Evolutionary conservation across 23 red algal species (phyloP), one percentile per base, ranked within the genome.

Genomic region (Gracilaria gracilis): DNA sequence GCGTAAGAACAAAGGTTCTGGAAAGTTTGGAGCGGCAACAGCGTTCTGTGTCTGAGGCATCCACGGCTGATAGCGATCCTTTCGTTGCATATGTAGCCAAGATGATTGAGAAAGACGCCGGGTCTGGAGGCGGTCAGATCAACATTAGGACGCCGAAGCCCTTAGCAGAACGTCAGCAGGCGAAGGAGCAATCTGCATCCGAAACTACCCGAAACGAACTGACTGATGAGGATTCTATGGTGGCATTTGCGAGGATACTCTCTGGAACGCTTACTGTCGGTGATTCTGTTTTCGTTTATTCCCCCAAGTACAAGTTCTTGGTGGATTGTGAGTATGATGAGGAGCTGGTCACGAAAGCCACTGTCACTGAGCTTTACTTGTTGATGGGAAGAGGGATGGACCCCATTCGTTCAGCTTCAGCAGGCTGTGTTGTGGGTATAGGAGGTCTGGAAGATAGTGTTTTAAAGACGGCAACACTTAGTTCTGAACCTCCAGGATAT

Each of bases 341-440:
- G 33, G 31, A 51, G 16, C 49, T 34, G 2, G 85, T 84, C 3
- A 80, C 82, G 23, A 47, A 67, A 57, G 88, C 89, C 25, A 90
- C 67, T 35, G 80, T 97, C n/a, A 81, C 88, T 31, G 91, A 53
- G 16, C 61, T 95, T 33, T 98, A 83, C 78, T 39, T 99, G 57
- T 87, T 99, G 61, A 94, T 96, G 84, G 97, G 97, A 11, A 85
- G 94, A 33, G 97, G 95, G 21, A 85, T 99, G 72, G 87, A 93
- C 28, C 33, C 87, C n/a, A 62, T 99, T 19, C 46, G 77, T 44
- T 46, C 79, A 15, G 88, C 88, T 24, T 79, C 91, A 6, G 93
- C 97, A 8, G 97, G 97, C 3, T 75, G 82, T 69, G 53, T 99
- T 7, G 85, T 93, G 32, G 97, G 93, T 42, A 92, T 99, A 29